Base-by-base conservation (phyloP, 1,284 basidiomycete genomes). In the Singerocomus inundabilis region DNA sequence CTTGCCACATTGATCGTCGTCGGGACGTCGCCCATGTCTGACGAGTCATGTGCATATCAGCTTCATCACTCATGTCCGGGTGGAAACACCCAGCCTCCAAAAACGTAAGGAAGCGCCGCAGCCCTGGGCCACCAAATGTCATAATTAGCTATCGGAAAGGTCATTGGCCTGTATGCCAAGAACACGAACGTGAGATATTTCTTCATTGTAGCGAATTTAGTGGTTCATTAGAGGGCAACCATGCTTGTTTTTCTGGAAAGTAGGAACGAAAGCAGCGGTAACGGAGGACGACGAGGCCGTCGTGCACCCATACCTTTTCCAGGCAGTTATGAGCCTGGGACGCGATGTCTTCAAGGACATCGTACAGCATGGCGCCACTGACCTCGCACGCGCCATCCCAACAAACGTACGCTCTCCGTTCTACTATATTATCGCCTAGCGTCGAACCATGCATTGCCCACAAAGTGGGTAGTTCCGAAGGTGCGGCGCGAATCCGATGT, bases 1-100 rank as follows among this genome's bases (percentile, higher is more conserved):
- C 55, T 44, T 39, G 26, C 56, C 46, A 58, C 56, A 38, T 24
- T 42, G 55, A 64, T 61, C 59, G 47, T 53, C 62, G 32, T 51
- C 21, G 21, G 21, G 21, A n/a, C 48, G 53, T 40, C 44, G 30
- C 32, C 44, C 50, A 40, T 36, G 41, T 32, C 48, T 46, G 42
- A 30, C 36, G 30, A 49, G 38, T 32, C 31, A 57, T 21, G 21
- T 21, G 57, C 44, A 39, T 25, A 60, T 44, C 30, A 41, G 31
- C 30, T 44, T 38, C 30, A 44, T 59, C 21, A 4, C 4, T 61
- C 59, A 65, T 65, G 56, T 60, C 59, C 60, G 59, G 36, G 44
- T 52, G 33, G 39, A 21, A 41, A 39, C 39, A 28, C n/a, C 18
- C 35, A 21, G 18, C 28, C 31, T 25, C 57, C 33, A 21, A 32